Evolutionary conservation across 2,329 filamentous ascomycete genomes (phyloP), one percentile per base, ranked within the genome.

Genomic region (Xylaria sp.): DNA sequence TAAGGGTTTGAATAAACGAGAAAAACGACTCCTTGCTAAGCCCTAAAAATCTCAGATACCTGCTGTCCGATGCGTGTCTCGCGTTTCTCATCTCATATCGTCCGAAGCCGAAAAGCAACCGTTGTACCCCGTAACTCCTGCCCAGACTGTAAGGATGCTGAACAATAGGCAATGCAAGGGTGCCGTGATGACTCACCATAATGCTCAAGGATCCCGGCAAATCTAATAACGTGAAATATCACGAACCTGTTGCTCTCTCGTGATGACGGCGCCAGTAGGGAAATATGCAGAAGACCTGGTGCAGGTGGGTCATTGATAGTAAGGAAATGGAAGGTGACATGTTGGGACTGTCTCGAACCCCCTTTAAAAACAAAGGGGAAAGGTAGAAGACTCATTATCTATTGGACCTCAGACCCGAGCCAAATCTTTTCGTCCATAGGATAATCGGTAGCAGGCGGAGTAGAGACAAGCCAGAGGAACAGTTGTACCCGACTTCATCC

Each of bases 141-240:
- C 14, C 14, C 11, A 27, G 12, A 32, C 7, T 34, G 24, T 30
- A 36, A 50, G 21, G 4, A 5, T 47, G 3, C 4, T 19, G 30
- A 27, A 48, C 27, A 2, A 6, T 2, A 24, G 12, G 30, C n/a
- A 48, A 45, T 30, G 21, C 21, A 17, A 19, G 12, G 19, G 27
- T 19, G 11, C 11, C 4, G n/a, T 9, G 4, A 48, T 47, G 4
- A 17, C 50, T 50, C 21, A n/a, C 19, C 51, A 30, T 30, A 62
- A 50, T 50, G 24, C 42, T 36, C 14, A 7, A 8, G 4, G 12
- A 21, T 42, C 47, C 61, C n/a, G 6, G 32, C 9, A 36, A 56
- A 66, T 30, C 51, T 42, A 51, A 55, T 12, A 39, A 55, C 2
- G 8, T 12, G 11, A 58, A 51, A 56, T 4, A 36, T 21, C 27